Evolutionary conservation across 1,284 basidiomycete species (phyloP), one percentile per base, ranked within the genome.

Genomic region (Neolentinus lepideus): DNA sequence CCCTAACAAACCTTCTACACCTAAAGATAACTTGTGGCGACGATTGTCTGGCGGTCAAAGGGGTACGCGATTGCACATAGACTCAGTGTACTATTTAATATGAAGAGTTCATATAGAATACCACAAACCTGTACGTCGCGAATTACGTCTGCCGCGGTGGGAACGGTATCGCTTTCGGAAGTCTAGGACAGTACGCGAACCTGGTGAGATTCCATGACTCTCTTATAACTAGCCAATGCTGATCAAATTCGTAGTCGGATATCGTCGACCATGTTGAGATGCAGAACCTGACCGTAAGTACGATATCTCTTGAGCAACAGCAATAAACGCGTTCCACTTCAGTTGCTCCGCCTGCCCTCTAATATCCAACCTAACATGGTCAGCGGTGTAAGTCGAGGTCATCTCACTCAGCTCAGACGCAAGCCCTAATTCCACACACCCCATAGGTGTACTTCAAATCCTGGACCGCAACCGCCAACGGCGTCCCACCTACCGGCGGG

Each of bases 31-130:
- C 80, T 22, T 77, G 75, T 54, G 83, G 84, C 11, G 85, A 85
- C 62, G 84, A 85, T 64, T 85, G 82, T 60, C 66, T 85, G n/a
- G 82, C 82, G 3, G 78, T 85, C 68, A 85, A 85, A 68, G 80
- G 81, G 9, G 80, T 82, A 61, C 51, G 77, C 67, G 12, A 12
- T 35, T 52, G 21, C n/a, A 22, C 45, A 8, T 11, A 36, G 35
- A 22, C 43, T 16, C 43, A 43, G 16, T 4, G 6, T 43, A 43
- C 6, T 16, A n/a, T 16, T 9, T 16, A 43, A 4, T 43, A n/a
- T 6, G 4, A 16, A 33, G 22, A 47, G 50, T 26, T 16, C 1
- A 3, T 12, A 16, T 51, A 84, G 75, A 85, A 84, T 64, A 80
- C 80, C 38, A 78, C 81, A 14, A 79, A 81, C 59, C 71, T 85